Percentiles rank a stretch among this genome's conserved stretches.
Evolutionary conservation across 225 moss, liverwort and hornwort genomes (phyloP).

Genomic region (Pseudoscleropodium purum): DNA sequence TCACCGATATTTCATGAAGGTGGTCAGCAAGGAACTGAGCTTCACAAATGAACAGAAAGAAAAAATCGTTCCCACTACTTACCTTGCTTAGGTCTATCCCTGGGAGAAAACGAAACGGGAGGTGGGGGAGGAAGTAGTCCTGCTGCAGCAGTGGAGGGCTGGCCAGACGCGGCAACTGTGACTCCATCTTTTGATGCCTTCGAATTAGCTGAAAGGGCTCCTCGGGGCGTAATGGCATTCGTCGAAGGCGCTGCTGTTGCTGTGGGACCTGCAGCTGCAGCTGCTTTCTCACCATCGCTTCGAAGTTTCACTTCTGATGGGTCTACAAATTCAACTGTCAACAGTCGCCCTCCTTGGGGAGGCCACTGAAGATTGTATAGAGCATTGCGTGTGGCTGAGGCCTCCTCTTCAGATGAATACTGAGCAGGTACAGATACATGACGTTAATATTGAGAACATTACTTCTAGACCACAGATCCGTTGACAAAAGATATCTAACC

Average conservation of each 20-base stretch:
- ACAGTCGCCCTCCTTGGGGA: slow-evolving; percentile 72
- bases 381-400: slow-evolving; percentile 79
- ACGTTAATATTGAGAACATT: neutral
- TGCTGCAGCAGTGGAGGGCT: slow-evolving; percentile 36
- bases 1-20: neutral
- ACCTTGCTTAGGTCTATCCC: slow-evolving; percentile 92
- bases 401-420: slow-evolving; percentile 88
- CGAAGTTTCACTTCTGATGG: slow-evolving; percentile 76
- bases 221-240: slow-evolving; percentile 61
- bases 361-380: slow-evolving; percentile 96
- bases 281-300: slow-evolving; percentile 73
- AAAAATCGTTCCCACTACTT: neutral
- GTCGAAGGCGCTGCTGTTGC: slow-evolving; percentile 49
- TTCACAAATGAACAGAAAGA: neutral
- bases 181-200: slow-evolving; percentile 33
- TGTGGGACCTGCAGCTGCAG: slow-evolving; percentile 25
- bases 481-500: neutral
- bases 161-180: slow-evolving; percentile 18
- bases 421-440: slow-evolving; percentile 17
- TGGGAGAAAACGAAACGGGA: slow-evolving; percentile 54
- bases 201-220: slow-evolving; percentile 22
- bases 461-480: neutral
- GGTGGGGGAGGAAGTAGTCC: slow-evolving; percentile 62
- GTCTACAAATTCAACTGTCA: slow-evolving; percentile 91
- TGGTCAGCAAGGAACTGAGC: neutral